These are phyloP conservation scores for Smallanthus sonchifolius DNA, from an alignment of 129 eudicot genomes.

Conservation along the genomic window DNA sequence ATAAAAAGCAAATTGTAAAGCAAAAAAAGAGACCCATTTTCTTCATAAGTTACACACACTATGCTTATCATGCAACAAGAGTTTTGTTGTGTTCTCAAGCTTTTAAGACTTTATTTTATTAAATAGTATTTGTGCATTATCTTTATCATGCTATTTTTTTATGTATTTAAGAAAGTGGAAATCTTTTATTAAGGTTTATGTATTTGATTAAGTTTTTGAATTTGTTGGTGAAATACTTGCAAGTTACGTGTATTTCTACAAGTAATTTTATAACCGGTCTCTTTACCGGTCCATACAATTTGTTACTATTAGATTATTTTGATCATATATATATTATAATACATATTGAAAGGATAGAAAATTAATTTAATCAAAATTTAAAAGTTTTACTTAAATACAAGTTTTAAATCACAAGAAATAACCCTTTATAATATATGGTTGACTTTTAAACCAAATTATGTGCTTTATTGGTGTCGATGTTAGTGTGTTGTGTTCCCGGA, in stretches of 20 bases:
- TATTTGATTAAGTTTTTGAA: background rate
- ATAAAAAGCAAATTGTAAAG: conserved; percentile 24
- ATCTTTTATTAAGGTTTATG: background rate
- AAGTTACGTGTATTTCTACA: background rate
- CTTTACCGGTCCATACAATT: no score
- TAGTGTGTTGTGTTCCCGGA: no score
- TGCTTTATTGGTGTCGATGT: no score
- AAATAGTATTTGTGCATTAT: background rate
- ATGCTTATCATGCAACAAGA: conserved; percentile 25
- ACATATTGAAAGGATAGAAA: no score
- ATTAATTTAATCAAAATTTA: no score
- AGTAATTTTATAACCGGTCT: background rate
- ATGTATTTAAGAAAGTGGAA: background rate
- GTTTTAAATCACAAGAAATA: no score
- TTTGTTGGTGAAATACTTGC: background rate
- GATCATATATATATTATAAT: no score
- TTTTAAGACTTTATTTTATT: conserved; percentile 14
- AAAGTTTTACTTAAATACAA: no score
- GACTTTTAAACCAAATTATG: no score
- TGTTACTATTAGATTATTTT: no score
- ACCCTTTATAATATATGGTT: no score
- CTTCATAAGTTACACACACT: conserved; percentile 23
- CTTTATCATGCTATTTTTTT: background rate
- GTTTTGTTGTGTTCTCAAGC: conserved; percentile 18
- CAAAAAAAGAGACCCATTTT: conserved; percentile 22